These are phyloP conservation scores for Furcasterigmium furcatum DNA, from an alignment of 2,329 filamentous ascomycete genomes.

Conservation along the genomic window DNA sequence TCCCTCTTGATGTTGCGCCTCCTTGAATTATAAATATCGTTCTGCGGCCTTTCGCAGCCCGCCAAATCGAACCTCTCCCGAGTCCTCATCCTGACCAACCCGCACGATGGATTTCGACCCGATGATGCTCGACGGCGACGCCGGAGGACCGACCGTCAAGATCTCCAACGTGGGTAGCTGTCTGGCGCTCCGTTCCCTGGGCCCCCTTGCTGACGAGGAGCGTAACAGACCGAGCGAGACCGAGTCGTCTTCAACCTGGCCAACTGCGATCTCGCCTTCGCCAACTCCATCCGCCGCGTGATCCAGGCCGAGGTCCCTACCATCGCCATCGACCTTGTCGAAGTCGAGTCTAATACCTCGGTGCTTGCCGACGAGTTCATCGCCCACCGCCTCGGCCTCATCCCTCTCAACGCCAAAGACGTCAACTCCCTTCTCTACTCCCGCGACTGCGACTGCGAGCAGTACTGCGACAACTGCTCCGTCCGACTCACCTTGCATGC, in stretches of 20 bases:
- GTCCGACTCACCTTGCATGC: slow-evolving; percentile 83
- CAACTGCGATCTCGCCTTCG: slow-evolving; percentile 85
- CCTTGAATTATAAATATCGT: background rate
- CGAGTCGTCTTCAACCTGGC: slow-evolving; percentile 90
- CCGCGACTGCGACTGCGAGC: slow-evolving; percentile 94
- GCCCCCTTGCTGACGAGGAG: slow-evolving; percentile 2
- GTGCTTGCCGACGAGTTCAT: slow-evolving; percentile 96
- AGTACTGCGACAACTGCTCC: slow-evolving; percentile 89
- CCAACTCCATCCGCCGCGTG: slow-evolving; percentile 86
- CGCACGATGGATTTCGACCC: slow-evolving; percentile 54
- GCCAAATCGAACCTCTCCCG: background rate
- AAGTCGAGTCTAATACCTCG: slow-evolving; percentile 91
- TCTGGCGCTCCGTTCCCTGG: slow-evolving; percentile 3
- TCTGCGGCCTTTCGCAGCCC: background rate
- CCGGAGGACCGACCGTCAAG: slow-evolving; percentile 54
- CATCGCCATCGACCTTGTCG: slow-evolving; percentile 90
- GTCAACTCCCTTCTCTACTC: slow-evolving; percentile 82
- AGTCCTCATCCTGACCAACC: background rate
- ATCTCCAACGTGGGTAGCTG: slow-evolving; percentile 50
- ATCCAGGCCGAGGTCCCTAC: slow-evolving; percentile 94
- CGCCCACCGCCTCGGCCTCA: slow-evolving; percentile 83
- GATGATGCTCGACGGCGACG: slow-evolving; percentile 57
- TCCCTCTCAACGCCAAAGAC: slow-evolving; percentile 82
- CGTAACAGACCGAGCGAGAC: slow-evolving; percentile 66
- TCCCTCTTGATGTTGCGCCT: background rate